Conservation (phyloP, 202 grass and related monocot species). For the Hordeum pubiflorum region DNA sequence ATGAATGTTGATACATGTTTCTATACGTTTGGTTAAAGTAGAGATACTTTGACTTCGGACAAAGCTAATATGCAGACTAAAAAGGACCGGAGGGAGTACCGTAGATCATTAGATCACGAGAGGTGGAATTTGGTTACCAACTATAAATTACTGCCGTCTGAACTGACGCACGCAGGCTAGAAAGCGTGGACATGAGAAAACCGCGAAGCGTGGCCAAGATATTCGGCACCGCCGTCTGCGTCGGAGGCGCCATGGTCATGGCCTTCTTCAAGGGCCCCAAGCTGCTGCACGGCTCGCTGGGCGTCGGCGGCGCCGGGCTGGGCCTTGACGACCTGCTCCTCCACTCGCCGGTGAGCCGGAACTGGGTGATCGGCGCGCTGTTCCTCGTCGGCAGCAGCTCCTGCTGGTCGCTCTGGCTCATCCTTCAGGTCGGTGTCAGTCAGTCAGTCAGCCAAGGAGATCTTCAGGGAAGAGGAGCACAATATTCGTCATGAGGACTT, state of each 20-base stretch:
- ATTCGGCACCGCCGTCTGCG: slow-evolving; percentile 48
- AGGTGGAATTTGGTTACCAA: not conserved
- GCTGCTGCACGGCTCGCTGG: slow-evolving; percentile 21
- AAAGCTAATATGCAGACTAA: too few relatives aligned
- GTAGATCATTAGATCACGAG: too few relatives aligned
- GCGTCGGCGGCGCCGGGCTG: not conserved
- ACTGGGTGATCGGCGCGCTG: slow-evolving; percentile 39
- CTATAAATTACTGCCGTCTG: not conserved
- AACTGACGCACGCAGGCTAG: slow-evolving; percentile 25
- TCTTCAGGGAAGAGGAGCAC: not conserved
- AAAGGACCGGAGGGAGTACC: too few relatives aligned
- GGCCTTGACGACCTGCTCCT: not conserved
- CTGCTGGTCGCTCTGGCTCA: slow-evolving; percentile 81
- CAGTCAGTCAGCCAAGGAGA: not conserved
- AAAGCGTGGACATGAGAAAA: slow-evolving; percentile 38
- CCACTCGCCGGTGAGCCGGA: not conserved
- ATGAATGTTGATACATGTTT: too few relatives aligned
- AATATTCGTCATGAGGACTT: too few relatives aligned
- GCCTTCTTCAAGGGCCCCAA: slow-evolving; percentile 65
- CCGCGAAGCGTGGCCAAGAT: slow-evolving; percentile 67
- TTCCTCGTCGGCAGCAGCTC: slow-evolving; percentile 53
- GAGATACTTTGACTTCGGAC: too few relatives aligned
- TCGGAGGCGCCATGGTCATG: slow-evolving; percentile 58
- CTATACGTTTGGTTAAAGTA: too few relatives aligned
- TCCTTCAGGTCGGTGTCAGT: slow-evolving; percentile 39